Evolutionary conservation across 228 moss, liverwort and hornwort genomes (phyloP).

Genomic region (Sphagnum fallax): DNA sequence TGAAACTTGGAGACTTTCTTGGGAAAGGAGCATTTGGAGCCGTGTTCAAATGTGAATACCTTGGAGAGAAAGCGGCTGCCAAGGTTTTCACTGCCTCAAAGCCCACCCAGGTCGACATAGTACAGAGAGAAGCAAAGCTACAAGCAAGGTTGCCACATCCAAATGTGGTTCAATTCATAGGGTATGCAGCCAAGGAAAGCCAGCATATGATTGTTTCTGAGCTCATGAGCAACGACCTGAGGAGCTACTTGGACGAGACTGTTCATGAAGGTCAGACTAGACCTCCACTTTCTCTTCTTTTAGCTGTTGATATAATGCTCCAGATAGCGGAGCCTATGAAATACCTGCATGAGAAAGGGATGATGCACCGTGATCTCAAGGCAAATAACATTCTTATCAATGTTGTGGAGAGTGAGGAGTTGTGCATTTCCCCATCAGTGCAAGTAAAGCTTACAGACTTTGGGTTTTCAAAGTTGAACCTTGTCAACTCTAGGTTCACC

Average conservation of each 20-base stretch:
- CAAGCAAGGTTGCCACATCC: constrained; percentile 22
- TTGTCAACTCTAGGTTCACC: too few species aligned
- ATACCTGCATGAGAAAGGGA: too few species aligned
- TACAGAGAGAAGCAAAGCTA: constrained; percentile 20
- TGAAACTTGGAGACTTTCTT: not conserved
- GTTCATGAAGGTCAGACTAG: not conserved
- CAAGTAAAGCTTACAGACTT: too few species aligned
- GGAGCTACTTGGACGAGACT: constrained; percentile 15
- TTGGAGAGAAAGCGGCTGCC: constrained; percentile 30
- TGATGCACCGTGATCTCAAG: too few species aligned
- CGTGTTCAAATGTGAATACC: constrained; percentile 40
- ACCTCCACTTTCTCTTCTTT: constrained; percentile 22
- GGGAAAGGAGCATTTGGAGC: constrained; percentile 25
- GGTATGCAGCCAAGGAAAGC: constrained; percentile 13
- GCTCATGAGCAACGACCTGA: constrained; percentile 21
- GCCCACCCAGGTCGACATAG: not conserved
- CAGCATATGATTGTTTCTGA: constrained; percentile 30
- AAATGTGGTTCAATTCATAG: constrained; percentile 45
- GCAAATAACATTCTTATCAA: too few species aligned
- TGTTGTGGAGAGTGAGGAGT: too few species aligned
- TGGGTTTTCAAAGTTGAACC: too few species aligned
- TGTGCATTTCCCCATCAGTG: too few species aligned
- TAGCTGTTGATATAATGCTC: too few species aligned
- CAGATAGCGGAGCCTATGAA: too few species aligned
- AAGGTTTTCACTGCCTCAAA: constrained; percentile 2